phyloP scores from a whole-genome alignment of 2,329 filamentous ascomycete species.

The Celoporthe dispersa region DNA sequence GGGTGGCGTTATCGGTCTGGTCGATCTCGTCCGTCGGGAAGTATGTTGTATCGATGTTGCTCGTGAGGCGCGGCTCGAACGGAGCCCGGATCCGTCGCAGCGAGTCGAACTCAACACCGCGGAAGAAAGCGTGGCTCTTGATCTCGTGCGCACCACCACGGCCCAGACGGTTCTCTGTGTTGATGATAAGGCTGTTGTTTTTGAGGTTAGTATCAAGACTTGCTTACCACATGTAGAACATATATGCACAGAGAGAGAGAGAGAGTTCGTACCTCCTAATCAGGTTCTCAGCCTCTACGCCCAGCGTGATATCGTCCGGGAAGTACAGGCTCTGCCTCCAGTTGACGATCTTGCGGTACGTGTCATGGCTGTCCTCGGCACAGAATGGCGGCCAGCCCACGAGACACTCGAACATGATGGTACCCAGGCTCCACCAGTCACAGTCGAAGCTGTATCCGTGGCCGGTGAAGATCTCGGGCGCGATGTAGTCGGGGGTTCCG shows the following conservation, averaged over 20 bases:
- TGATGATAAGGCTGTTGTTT: constrained; percentile 80
- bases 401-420: constrained; percentile 99
- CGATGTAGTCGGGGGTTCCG: constrained; percentile 97
- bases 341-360: constrained; percentile 98
- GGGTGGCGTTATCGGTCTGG: constrained; percentile 89
- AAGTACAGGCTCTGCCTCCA: constrained; percentile 97
- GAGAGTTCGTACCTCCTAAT: constrained; percentile 83
- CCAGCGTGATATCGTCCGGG: constrained; percentile 82
- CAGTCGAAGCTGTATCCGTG: constrained; percentile 96
- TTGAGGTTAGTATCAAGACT: constrained; percentile 12
- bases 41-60: constrained; percentile 95
- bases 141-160: constrained; percentile 87
- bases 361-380: constrained; percentile 95
- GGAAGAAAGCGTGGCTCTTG: constrained; percentile 94
- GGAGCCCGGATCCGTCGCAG: constrained; percentile 91
- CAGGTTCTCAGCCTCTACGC: constrained; percentile 86
- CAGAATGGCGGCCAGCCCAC: constrained; percentile 99
- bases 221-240: not conserved
- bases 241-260: no score
- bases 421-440: constrained; percentile 98
- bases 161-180: constrained; percentile 89
- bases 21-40: constrained; percentile 99
- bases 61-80: constrained; percentile 91
- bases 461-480: constrained; percentile 95
- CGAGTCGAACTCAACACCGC: constrained; percentile 92